Base-by-base conservation (phyloP, 2,329 filamentous ascomycete genomes). In the Apiospora sp. region DNA sequence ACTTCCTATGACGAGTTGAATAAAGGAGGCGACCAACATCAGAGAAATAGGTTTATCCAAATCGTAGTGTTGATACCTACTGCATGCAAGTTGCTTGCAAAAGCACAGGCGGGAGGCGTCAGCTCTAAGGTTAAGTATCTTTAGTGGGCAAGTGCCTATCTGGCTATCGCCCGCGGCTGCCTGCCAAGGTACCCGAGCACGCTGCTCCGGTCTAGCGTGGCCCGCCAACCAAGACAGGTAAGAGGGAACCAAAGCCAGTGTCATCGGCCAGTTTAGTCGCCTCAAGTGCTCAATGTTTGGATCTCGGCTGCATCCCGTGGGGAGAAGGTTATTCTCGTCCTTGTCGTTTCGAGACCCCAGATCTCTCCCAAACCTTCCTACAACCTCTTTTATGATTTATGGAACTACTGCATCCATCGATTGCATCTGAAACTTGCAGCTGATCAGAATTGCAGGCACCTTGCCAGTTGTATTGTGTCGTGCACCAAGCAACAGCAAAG, bases 231-330 rank as follows among this genome's bases (percentile, higher is more conserved):
- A 10, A 44, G 43, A 68, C 43, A 46, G 64, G 64, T 41, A 43
- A 46, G 54, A 61, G 54, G 34, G 30, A 61, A 34, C 54, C 54
- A 61, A 41, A n/a, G 34, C 7, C 58, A 64, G 58, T 61, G 54
- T 61, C 54, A 61, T 61, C 30, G 27, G 34, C 30, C 58, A 64
- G 58, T 41, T 34, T 61, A 61, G 54, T 41, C 10, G 58, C 58
- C 58, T 64, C 58, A 64, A 64, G 34, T 41, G 54, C n/a, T 41
- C 37, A 41, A 41, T 64, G 58, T 41, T 64, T 64, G 58, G 58
- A 64, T 64, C 58, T 64, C 58, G 58, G 58, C 58, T 41, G 58
- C 58, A 41, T 41, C 58, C 58, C 58, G 58, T 64, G 58, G 58
- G 58, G 58, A 64, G 30, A 61, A 41, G 58, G 30, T 64, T 64